Conservation (phyloP, 176 grass and related monocot species). For the Triticum turgidum region DNA sequence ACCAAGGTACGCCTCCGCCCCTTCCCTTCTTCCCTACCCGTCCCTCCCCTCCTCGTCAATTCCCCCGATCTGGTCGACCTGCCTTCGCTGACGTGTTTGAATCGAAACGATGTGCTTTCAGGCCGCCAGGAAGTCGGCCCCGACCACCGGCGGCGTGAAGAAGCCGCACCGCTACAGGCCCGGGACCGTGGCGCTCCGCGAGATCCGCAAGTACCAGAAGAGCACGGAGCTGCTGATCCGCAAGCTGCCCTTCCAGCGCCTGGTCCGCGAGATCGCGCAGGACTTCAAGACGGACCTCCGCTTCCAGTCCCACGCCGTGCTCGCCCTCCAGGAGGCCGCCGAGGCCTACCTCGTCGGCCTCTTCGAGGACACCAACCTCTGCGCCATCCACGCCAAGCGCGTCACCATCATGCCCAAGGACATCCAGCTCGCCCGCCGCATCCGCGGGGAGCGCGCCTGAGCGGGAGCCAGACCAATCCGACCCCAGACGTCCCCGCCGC, state of each 20-base stretch:
- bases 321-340: constrained; percentile 83
- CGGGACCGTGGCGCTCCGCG: constrained; percentile 64
- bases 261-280: constrained; percentile 88
- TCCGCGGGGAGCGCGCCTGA: constrained; percentile 48
- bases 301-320: constrained; percentile 85
- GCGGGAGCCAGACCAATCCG: no score
- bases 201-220: constrained; percentile 99
- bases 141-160: constrained; percentile 90
- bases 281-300: constrained; percentile 97
- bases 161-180: constrained; percentile 89
- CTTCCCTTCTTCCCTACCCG: no score
- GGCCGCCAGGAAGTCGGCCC: constrained; percentile 85
- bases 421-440: constrained; percentile 68
- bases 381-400: constrained; percentile 80
- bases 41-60: no score
- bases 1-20: no score
- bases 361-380: constrained; percentile 76
- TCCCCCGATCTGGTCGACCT: no score
- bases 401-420: constrained; percentile 87
- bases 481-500: no score
- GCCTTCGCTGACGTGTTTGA: no score
- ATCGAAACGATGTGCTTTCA: not conserved
- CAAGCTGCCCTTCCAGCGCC: constrained; percentile 87
- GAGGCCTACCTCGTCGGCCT: constrained; percentile 88
- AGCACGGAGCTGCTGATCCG: constrained; percentile 96